Evolutionary conservation across 169 alveolate genomes (phyloP), one percentile per base, ranked within the genome.

Genomic region (Eimeria falciformis): DNA sequence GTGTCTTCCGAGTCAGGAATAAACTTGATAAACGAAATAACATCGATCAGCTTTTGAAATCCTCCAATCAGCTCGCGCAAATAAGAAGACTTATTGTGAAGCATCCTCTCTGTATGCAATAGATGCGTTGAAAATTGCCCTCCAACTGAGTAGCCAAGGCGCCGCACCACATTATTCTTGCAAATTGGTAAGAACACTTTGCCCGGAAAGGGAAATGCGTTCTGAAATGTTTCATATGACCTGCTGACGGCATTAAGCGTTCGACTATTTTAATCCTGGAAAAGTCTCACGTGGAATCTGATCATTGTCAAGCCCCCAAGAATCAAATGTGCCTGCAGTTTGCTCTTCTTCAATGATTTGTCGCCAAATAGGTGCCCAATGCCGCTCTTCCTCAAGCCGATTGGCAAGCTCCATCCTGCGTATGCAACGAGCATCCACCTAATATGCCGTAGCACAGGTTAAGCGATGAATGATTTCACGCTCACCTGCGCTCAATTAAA

Each of bases 301-400:
- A 29, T 79, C 75, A 23, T 79, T 71, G 5, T 79, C 89, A 33
- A 53, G 89, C 14, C 55, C 89, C 89, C 89, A 79, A 29, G 89
- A 47, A 25, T 79, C 89, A 25, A 79, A 79, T 3, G 89, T 79
- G 56, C 89, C 89, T 0, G 89, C 73, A 55, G 50, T 79, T 53
- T 79, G 89, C 37, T 79, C 89, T 50, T 79, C 89, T 37, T 79
- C 73, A 47, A 79, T 27, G 46, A 79, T 79, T 33, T 79, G 75
- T 18, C 89, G 75, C 89, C 89, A 79, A 2, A 79, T 25, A 14
- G 89, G 89, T 4, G 89, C 89, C 89, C 89, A 47, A 43, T 79
- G 47, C 71, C 73, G 69, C 55, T 79, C 75, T 50, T 79, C 89
- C 56, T 79, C 89, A 18, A 79, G 56, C 75, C 89, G 89, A 79